Evolutionary conservation across 495 filamentous ascomycete genomes (phyloP).

Genomic region (Xylaria cubensis): DNA sequence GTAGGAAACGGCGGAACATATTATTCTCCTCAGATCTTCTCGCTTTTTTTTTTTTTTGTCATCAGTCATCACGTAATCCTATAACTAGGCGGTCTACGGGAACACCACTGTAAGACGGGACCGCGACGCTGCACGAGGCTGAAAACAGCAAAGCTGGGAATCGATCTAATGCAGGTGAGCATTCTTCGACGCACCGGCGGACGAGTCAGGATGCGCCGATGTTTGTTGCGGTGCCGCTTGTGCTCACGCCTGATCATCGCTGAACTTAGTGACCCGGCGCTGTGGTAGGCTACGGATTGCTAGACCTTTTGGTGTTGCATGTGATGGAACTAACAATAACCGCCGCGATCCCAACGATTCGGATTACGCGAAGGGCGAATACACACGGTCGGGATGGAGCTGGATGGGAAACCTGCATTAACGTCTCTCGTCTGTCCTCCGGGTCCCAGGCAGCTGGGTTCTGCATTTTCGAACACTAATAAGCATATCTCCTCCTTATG

Average conservation of each 20-base stretch:
- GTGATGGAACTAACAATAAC: constrained; percentile 24
- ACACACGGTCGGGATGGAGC: neutral
- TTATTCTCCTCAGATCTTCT: neutral
- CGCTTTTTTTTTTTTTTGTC: neutral
- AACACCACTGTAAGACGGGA: neutral
- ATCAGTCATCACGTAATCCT: neutral
- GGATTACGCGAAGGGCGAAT: constrained; percentile 22
- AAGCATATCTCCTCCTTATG: neutral
- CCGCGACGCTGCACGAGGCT: constrained; percentile 13
- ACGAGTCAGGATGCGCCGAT: constrained; percentile 13
- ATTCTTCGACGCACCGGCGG: neutral
- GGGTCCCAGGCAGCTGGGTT: constrained; percentile 17
- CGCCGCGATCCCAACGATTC: constrained; percentile 15
- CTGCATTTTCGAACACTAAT: constrained; percentile 8
- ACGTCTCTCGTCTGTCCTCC: neutral
- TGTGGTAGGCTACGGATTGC: constrained; percentile 25
- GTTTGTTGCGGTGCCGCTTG: constrained; percentile 16
- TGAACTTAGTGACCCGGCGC: constrained; percentile 22
- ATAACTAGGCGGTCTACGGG: constrained; percentile 5
- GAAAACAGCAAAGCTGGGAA: constrained; percentile 10
- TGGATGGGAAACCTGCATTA: constrained; percentile 10
- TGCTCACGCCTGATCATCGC: neutral
- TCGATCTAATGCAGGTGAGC: constrained; percentile 25
- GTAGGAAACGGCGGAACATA: neutral
- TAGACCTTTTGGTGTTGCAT: constrained; percentile 18